Evolutionary conservation across 805 yeast genomes (phyloP), one percentile per base, ranked within the genome.

Genomic region (Kazachstania taianensis): DNA sequence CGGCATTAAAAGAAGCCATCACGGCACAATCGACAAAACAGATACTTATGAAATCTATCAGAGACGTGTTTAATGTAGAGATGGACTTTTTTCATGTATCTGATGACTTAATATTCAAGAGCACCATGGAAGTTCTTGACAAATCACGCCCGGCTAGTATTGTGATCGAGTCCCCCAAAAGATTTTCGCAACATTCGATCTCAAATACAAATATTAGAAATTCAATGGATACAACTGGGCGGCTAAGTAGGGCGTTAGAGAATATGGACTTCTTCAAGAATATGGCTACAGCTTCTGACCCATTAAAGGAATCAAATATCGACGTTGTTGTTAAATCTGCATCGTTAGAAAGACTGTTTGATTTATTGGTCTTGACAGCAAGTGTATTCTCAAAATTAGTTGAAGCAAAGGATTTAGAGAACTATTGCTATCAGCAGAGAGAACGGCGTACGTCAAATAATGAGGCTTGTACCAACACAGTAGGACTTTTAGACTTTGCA

Each of bases 321-420:
- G 55, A 60, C 37, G 78, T 73, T 6, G 78, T 71, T 5, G 59
- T 75, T 19, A 78, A 76, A 46, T 72, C 83, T 3, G 92, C 92
- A 1, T 69, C 82, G 1, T 59, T 84, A 38, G 92, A 83, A 30
- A 75, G 76, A 46, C 66, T 89, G 46, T 67, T 86, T 37, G 96
- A 89, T 56, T 67, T 87, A 16, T 59, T 89, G 35, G 85, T 89
- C 5, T 66, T 72, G 53, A 89, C 81, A 15, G 78, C 72, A 27
- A 72, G 70, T 46, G 75, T 72, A 37, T 85, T 74, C 51, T 62
- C 67, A 2, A 62, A 61, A 26, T 49, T 52, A 26, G 66, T 73
- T 7, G 59, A 60, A 23, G 57, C 62, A 16, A 54, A 53, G 7
- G 77, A 73, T 44, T 49, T 71, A 32, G 66, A 65, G 26, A 47